phyloP scores from a whole-genome alignment of 2,329 filamentous ascomycete genomes.

The Aspergillus latus region DNA sequence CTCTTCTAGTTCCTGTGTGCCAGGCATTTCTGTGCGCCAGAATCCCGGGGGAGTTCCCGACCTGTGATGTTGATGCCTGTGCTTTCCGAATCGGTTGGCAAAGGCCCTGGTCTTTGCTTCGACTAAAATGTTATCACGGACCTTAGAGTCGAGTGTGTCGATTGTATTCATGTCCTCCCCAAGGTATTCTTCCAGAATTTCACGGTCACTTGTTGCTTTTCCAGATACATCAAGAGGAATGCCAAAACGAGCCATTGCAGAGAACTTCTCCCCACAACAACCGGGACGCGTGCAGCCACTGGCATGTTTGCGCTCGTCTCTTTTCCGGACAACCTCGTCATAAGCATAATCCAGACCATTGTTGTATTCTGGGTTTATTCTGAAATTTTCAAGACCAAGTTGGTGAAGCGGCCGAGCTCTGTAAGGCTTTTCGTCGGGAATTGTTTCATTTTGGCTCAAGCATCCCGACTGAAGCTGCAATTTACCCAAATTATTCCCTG shows the following conservation, averaged over 20 bases:
- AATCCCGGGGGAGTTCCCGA: conserved; percentile 77
- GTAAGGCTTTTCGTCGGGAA: conserved; percentile 47
- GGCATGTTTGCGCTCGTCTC: conserved; percentile 67
- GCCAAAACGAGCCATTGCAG: conserved; percentile 58
- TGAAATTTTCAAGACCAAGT: conserved; percentile 72
- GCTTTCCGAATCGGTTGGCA: conserved; percentile 73
- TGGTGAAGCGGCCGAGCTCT: conserved; percentile 58
- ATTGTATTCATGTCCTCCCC: conserved; percentile 42
- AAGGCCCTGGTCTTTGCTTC: conserved; percentile 72
- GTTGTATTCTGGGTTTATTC: conserved; percentile 72
- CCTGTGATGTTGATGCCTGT: conserved; percentile 72
- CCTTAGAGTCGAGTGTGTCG: conserved; percentile 55
- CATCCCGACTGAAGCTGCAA: not conserved
- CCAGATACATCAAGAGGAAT: conserved; percentile 29
- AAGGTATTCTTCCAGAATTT: conserved; percentile 55
- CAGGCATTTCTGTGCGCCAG: conserved; percentile 87
- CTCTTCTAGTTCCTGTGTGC: conserved; percentile 72
- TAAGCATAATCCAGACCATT: conserved; percentile 72
- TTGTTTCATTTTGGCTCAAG: conserved; percentile 10
- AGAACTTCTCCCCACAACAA: conserved; percentile 74
- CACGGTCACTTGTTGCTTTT: conserved; percentile 30
- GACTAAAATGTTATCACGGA: conserved; percentile 67
- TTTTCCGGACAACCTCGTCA: conserved; percentile 70
- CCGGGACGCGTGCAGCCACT: conserved; percentile 71
- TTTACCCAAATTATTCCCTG: not conserved